Evolutionary conservation across 1,284 basidiomycete species (phyloP).

Genomic region (Ceratobasidium sp.): DNA sequence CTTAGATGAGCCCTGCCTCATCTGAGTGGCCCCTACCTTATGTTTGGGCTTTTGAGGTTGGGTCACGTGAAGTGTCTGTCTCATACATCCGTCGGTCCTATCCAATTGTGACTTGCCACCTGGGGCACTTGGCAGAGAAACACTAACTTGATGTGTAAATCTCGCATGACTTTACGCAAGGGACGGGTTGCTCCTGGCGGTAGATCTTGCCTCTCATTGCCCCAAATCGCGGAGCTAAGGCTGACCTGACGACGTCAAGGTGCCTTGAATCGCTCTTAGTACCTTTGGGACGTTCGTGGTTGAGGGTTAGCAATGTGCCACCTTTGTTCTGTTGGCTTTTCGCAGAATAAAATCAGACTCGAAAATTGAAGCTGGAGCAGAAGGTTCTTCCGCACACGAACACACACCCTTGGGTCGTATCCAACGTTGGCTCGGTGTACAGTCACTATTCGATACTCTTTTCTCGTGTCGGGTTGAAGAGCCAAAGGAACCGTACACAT

Average conservation of each 20-base stretch:
- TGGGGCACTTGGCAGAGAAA: too few relatives aligned
- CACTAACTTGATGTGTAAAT: too few relatives aligned
- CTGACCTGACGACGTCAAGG: conserved; percentile 1
- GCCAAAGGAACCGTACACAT: conserved; percentile 46
- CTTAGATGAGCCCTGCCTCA: too few relatives aligned
- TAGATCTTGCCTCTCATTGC: background rate
- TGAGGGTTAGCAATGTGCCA: too few relatives aligned
- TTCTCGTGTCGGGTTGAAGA: conserved; percentile 61
- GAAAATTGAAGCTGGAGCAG: conserved; percentile 57
- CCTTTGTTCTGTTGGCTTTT: background rate
- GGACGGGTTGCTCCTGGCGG: too few relatives aligned
- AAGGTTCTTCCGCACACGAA: conserved; percentile 59
- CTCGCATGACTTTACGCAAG: too few relatives aligned
- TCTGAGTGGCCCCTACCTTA: too few relatives aligned
- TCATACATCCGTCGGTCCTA: too few relatives aligned
- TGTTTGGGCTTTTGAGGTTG: too few relatives aligned
- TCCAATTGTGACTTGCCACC: too few relatives aligned
- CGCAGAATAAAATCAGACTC: conserved; percentile 51
- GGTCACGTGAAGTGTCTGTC: too few relatives aligned
- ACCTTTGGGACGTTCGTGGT: background rate
- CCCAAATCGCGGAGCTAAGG: background rate
- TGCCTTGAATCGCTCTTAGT: background rate
- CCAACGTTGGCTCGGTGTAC: conserved; percentile 61
- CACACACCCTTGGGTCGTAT: conserved; percentile 60
- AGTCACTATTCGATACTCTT: conserved; percentile 58